Conservation (phyloP, 2,329 filamentous ascomycete species). For the Juglanconis oblonga region DNA sequence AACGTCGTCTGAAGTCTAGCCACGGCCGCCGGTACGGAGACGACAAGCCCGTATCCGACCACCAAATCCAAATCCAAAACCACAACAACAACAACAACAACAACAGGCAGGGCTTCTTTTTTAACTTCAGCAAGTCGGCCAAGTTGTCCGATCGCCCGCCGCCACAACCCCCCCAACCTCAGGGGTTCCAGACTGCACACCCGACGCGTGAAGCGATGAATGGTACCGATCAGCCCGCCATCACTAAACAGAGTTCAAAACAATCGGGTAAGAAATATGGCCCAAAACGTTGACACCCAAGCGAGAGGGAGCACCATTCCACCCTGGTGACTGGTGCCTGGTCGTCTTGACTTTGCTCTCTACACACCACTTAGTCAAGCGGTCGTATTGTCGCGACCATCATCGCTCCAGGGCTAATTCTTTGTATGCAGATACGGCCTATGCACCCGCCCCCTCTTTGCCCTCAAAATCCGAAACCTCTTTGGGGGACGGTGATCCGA, state of each 20-base stretch:
- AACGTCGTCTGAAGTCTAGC: slow-evolving; percentile 21
- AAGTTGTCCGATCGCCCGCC: slow-evolving; percentile 36
- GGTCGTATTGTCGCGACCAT: neutral
- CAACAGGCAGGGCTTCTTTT: slow-evolving; percentile 47
- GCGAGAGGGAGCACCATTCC: neutral
- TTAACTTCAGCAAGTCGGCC: slow-evolving; percentile 47
- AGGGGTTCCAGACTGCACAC: slow-evolving; percentile 18
- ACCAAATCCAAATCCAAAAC: neutral
- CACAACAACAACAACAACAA: slow-evolving; percentile 31
- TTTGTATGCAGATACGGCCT: slow-evolving; percentile 30
- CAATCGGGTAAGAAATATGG: slow-evolving; percentile 28
- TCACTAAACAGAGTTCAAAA: slow-evolving; percentile 28
- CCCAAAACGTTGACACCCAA: neutral
- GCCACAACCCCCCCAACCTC: slow-evolving; percentile 22
- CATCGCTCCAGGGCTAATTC: slow-evolving; percentile 4
- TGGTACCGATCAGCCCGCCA: slow-evolving; percentile 26
- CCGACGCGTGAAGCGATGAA: slow-evolving; percentile 14
- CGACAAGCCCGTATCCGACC: slow-evolving; percentile 36
- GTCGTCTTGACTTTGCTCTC: neutral
- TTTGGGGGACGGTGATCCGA: slow-evolving; percentile 43
- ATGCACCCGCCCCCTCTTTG: slow-evolving; percentile 38
- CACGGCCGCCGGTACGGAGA: slow-evolving; percentile 33
- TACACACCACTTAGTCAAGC: neutral
- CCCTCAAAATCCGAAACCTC: slow-evolving; percentile 52
- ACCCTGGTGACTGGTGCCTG: neutral